Evolutionary conservation across 345 rosid genomes (phyloP).

Genomic region (Camelina laxa): DNA sequence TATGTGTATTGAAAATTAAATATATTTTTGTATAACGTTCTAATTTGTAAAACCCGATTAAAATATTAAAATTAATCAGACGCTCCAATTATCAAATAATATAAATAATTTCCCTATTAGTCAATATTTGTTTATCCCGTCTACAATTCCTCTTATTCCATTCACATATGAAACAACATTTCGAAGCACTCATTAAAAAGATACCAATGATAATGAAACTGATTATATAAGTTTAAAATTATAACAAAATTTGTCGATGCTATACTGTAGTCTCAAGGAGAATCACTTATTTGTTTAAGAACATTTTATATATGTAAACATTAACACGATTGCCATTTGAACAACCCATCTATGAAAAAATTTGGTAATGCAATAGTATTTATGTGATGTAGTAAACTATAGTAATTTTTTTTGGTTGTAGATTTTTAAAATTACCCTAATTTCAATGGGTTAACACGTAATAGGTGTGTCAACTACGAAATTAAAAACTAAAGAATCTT

Average conservation of each 20-base stretch:
- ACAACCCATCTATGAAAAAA: neutral
- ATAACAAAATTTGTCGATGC: neutral
- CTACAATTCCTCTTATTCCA: slow-evolving; percentile 34
- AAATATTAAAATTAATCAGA: neutral
- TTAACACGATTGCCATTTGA: neutral
- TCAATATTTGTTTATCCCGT: slow-evolving; percentile 23
- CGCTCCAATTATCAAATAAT: neutral
- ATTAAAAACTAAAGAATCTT: slow-evolving; percentile 11
- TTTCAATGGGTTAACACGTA: neutral
- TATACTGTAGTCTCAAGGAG: slow-evolving; percentile 3
- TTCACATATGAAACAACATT: slow-evolving; percentile 38
- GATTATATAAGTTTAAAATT: neutral
- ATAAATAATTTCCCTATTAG: neutral
- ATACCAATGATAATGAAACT: slow-evolving; percentile 6
- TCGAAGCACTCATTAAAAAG: slow-evolving; percentile 4
- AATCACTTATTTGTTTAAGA: neutral
- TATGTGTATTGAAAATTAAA: neutral
- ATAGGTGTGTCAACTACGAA: too few species aligned
- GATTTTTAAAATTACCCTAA: too few species aligned
- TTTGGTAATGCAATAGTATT: too few species aligned
- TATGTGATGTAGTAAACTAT: too few species aligned
- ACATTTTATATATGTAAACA: neutral
- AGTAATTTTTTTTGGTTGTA: too few species aligned
- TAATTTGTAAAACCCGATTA: neutral
- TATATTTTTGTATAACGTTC: neutral